These are phyloP conservation scores for Acer saccharum DNA, from an alignment of 345 rosid species.

Conservation along the genomic window DNA sequence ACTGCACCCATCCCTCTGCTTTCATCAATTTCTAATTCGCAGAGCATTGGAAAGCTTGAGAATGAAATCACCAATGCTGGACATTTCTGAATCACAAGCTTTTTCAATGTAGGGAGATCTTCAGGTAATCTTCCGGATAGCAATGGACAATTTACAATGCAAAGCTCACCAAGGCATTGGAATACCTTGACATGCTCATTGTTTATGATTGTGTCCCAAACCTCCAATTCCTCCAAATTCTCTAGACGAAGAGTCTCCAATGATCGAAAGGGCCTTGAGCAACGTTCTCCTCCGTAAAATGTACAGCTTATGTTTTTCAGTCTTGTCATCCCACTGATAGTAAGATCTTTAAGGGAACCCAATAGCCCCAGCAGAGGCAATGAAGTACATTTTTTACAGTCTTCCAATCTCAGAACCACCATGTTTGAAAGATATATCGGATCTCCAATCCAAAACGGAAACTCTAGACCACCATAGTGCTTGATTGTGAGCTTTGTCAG, in stretches of 20 bases:
- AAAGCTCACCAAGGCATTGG: background rate
- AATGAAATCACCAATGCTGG: background rate
- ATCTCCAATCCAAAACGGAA: background rate
- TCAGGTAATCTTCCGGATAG: background rate
- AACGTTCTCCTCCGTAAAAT: background rate
- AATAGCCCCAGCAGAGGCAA: background rate
- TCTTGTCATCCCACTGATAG: background rate
- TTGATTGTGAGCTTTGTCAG: background rate
- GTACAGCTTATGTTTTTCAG: background rate
- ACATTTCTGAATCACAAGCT: background rate
- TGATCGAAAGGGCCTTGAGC: background rate
- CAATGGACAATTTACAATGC: background rate
- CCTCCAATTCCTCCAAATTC: background rate
- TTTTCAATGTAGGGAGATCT: background rate
- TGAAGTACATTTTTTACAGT: background rate
- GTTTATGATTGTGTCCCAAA: background rate
- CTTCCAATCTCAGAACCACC: background rate
- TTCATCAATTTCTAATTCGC: background rate
- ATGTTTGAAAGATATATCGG: background rate
- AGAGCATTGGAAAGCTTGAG: background rate
- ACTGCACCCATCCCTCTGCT: background rate
- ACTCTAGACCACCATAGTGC: background rate
- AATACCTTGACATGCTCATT: background rate
- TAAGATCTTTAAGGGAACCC: background rate
- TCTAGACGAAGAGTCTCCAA: background rate